Evolutionary conservation across 2,329 filamentous ascomycete species (phyloP).

Genomic region (Parasarocladium wereldwijsianum): DNA sequence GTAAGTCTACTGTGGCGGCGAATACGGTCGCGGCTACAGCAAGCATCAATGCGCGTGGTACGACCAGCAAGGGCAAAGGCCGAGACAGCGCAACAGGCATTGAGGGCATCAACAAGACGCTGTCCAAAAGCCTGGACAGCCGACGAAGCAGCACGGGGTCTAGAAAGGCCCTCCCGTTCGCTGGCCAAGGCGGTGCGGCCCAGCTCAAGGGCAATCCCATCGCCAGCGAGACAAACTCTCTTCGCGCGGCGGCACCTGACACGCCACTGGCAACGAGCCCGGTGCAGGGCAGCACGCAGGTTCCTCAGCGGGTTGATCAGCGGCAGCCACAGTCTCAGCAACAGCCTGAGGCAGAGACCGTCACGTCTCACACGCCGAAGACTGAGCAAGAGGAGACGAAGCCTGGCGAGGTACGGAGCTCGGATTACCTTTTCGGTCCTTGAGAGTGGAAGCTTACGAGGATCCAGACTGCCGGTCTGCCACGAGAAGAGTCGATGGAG

Average conservation of each 20-base stretch:
- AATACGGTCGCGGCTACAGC: conserved; percentile 79
- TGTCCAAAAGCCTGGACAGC: conserved; percentile 82
- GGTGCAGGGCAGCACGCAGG: conserved; percentile 17
- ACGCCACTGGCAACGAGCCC: conserved; percentile 26
- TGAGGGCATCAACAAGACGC: conserved; percentile 59
- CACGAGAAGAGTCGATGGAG: conserved; percentile 22
- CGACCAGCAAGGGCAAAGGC: conserved; percentile 28
- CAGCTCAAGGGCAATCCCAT: conserved; percentile 34
- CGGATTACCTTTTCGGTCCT: conserved; percentile 37
- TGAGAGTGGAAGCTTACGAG: conserved; percentile 12
- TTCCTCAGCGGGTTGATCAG: conserved; percentile 8
- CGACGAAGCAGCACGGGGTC: conserved; percentile 77
- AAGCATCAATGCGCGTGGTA: conserved; percentile 41
- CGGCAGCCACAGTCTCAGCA: too few relatives aligned
- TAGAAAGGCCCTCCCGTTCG: conserved; percentile 55
- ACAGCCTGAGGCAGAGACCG: conserved; percentile 3
- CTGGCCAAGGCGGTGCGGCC: conserved; percentile 24
- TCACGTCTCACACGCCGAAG: conserved; percentile 8
- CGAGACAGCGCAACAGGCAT: conserved; percentile 39
- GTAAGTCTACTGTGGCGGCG: conserved; percentile 80
- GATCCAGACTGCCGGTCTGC: conserved; percentile 1
- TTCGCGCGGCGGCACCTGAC: conserved; percentile 32
- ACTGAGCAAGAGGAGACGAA: conserved; percentile 11
- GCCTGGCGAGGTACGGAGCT: conserved; percentile 36
- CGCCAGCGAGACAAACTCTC: conserved; percentile 44